These are phyloP conservation scores for Backusella morwellensis DNA, from an alignment of 192 early-diverging fungal species.

Conservation along the genomic window DNA sequence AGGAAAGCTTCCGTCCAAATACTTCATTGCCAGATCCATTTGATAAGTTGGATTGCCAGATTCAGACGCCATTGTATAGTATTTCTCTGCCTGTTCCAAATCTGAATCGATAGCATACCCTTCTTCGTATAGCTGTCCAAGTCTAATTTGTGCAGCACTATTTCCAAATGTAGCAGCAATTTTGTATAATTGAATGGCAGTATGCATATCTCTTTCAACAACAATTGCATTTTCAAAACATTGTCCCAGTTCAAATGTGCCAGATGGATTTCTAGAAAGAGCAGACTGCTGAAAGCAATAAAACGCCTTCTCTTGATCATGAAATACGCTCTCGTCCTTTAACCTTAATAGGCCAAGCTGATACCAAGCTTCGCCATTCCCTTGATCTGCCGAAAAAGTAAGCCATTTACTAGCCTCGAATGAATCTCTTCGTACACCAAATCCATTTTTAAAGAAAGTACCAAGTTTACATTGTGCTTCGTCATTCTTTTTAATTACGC, in stretches of 20 bases:
- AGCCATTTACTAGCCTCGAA: background rate
- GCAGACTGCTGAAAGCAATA: background rate
- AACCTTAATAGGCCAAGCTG: background rate
- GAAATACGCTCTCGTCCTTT: background rate
- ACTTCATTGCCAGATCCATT: background rate
- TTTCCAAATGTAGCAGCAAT: background rate
- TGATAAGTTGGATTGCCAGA: background rate
- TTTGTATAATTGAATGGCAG: background rate
- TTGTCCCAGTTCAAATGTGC: background rate
- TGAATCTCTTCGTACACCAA: constrained; percentile 5
- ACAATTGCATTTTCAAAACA: background rate
- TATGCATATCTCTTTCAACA: background rate
- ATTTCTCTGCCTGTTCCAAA: background rate
- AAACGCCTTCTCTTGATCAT: background rate
- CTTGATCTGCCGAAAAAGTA: background rate
- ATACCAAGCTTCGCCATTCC: background rate
- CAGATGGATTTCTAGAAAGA: background rate
- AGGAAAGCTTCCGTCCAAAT: background rate
- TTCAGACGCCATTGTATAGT: background rate
- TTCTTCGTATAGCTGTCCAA: background rate
- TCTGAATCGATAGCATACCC: background rate
- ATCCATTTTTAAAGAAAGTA: background rate
- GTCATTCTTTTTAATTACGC: background rate
- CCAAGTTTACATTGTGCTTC: constrained; percentile 23
- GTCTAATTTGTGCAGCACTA: background rate